A percentile compares a stretch with the other conserved stretches of the same genome.
These are phyloP conservation scores for Tulasnella sp. DNA, from an alignment of 768 basidiomycete genomes.

Conservation along the genomic window DNA sequence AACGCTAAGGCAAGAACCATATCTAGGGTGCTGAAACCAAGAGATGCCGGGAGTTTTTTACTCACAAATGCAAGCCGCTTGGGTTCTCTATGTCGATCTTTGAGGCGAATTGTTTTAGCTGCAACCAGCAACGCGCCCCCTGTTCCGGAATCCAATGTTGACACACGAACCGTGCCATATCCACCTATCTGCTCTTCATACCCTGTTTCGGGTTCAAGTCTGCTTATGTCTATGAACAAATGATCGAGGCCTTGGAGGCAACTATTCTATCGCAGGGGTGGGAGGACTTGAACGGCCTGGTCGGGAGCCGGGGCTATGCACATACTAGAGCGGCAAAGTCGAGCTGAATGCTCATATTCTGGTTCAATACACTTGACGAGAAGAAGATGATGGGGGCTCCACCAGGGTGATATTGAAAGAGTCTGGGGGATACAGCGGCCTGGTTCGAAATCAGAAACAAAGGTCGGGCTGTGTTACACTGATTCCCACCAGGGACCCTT, in stretches of 20 bases:
- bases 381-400: too few species aligned
- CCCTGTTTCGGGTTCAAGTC: not conserved
- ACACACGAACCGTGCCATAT: not conserved
- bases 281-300: too few species aligned
- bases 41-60: not conserved
- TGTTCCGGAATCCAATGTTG: not conserved
- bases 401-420: conserved; percentile 4
- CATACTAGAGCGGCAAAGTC: too few species aligned
- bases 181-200: not conserved
- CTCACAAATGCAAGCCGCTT: not conserved
- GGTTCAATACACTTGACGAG: too few species aligned
- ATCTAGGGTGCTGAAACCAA: not conserved
- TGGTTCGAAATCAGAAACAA: too few species aligned
- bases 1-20: not conserved
- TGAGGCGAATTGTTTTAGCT: not conserved
- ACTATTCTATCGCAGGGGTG: not conserved
- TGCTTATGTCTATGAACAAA: not conserved
- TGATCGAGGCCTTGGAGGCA: not conserved
- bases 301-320: too few species aligned
- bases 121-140: not conserved
- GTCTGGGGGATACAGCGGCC: too few species aligned
- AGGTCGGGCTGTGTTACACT: too few species aligned
- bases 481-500: too few species aligned
- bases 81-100: not conserved
- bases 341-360: too few species aligned